A percentile compares a stretch with the other conserved stretches of the same genome.
Conservation (phyloP, 2,329 filamentous ascomycete genomes). For the Teratosphaeria destructans region DNA sequence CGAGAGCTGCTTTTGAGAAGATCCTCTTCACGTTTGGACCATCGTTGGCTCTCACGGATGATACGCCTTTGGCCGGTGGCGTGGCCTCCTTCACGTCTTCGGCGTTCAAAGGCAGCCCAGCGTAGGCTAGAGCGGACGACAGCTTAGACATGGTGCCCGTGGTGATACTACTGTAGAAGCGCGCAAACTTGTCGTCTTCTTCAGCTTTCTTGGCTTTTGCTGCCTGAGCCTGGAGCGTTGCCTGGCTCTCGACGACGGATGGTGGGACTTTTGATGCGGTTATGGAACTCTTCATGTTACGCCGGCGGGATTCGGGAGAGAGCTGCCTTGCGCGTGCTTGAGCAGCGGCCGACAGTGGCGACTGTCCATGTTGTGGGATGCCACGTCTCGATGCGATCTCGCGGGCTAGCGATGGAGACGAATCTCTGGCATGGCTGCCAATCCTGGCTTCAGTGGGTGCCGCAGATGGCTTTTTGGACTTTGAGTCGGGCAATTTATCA, state of each 20-base stretch:
- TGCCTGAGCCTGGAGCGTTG: constrained; percentile 3
- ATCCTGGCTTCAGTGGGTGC: constrained; percentile 3
- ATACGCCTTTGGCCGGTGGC: constrained; percentile 19
- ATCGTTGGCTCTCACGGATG: constrained; percentile 20
- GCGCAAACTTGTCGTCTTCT: constrained; percentile 61
- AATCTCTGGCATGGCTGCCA: constrained; percentile 19
- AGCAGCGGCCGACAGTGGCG: constrained; percentile 16
- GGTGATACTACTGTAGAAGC: constrained; percentile 78
- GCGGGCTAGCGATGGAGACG: constrained; percentile 26
- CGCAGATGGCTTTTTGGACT: background rate
- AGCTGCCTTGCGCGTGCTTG: constrained; percentile 20
- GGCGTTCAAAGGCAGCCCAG: constrained; percentile 63
- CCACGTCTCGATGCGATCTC: constrained; percentile 29
- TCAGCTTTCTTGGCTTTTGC: constrained; percentile 13
- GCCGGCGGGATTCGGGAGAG: constrained; percentile 21
- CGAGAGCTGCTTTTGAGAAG: constrained; percentile 75
- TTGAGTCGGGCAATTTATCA: background rate
- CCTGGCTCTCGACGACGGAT: constrained; percentile 22
- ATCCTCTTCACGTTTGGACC: constrained; percentile 68
- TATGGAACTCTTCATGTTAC: constrained; percentile 3
- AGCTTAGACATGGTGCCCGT: constrained; percentile 79
- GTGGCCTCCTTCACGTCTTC: constrained; percentile 20
- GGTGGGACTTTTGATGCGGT: constrained; percentile 17
- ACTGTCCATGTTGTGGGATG: constrained; percentile 20
- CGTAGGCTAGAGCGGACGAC: constrained; percentile 84